These are phyloP conservation scores for Wallemia ichthyophaga DNA, from an alignment of 1,284 basidiomycete species.

Conservation along the genomic window DNA sequence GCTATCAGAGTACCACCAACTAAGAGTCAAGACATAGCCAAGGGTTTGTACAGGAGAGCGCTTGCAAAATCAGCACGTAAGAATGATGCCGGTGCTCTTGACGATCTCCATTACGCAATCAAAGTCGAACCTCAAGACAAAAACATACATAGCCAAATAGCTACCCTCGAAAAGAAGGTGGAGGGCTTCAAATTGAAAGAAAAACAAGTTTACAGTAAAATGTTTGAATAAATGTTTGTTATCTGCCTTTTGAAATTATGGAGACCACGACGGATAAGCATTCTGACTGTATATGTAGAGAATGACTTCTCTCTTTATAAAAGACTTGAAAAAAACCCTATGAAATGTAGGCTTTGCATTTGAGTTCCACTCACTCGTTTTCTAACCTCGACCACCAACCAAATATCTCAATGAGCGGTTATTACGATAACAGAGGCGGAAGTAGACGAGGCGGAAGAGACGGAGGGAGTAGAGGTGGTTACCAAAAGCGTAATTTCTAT, in stretches of 20 bases:
- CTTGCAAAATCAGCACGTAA: neutral
- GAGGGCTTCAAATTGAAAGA: neutral
- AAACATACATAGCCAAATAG: neutral
- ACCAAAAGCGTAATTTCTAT: too few relatives aligned
- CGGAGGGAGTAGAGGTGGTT: too few relatives aligned
- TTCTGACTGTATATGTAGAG: too few relatives aligned
- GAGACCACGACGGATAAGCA: too few relatives aligned
- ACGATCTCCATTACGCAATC: neutral
- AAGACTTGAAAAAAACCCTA: too few relatives aligned
- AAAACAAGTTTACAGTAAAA: neutral
- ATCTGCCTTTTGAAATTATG: too few relatives aligned
- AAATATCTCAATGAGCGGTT: neutral
- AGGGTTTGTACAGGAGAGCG: neutral
- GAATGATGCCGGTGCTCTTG: neutral
- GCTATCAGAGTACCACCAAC: neutral
- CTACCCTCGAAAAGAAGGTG: neutral
- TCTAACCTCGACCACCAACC: too few relatives aligned
- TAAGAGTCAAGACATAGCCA: neutral
- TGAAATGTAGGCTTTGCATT: too few relatives aligned
- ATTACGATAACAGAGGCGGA: neutral
- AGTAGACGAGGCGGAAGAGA: neutral
- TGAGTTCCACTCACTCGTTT: too few relatives aligned
- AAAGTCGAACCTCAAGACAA: neutral
- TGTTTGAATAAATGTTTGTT: neutral
- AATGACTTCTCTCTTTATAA: too few relatives aligned